Percentiles rank a stretch among this genome's conserved stretches.
Conservation (phyloP, 176 grass and related monocot genomes). For the Carex parvula region DNA sequence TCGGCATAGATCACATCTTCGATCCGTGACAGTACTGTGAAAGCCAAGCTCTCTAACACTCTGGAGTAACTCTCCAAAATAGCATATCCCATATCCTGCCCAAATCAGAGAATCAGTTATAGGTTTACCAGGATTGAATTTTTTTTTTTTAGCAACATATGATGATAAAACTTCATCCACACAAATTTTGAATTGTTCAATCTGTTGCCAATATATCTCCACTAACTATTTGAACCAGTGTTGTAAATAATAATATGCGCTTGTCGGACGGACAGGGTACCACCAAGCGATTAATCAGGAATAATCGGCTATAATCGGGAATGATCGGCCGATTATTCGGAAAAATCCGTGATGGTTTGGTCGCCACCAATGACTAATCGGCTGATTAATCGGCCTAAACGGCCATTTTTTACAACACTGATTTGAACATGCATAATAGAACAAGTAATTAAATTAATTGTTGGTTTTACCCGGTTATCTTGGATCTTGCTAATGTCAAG, state of each 20-base stretch:
- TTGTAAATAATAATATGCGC: too few species aligned
- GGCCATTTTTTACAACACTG: too few species aligned
- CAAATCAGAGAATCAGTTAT: neutral
- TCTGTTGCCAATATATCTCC: neutral
- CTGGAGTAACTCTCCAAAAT: conserved; percentile 84
- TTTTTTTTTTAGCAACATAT: neutral
- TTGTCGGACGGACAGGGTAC: too few species aligned
- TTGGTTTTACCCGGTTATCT: conserved; percentile 58
- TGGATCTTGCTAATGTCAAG: conserved; percentile 97
- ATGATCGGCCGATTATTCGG: too few species aligned
- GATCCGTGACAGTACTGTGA: conserved; percentile 52
- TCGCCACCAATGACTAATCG: too few species aligned
- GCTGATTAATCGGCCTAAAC: too few species aligned
- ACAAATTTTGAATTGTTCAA: neutral
- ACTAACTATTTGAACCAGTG: neutral
- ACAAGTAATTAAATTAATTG: neutral
- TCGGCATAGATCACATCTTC: conserved; percentile 67
- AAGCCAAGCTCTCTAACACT: conserved; percentile 59
- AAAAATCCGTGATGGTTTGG: too few species aligned
- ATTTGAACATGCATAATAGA: neutral
- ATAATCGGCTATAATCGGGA: too few species aligned
- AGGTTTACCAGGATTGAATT: neutral
- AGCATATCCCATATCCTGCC: conserved; percentile 63
- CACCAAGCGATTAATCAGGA: too few species aligned
- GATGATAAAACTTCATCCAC: neutral